Conservation (phyloP, 352 stramenopile species). For the Phytophthora vignae region DNA sequence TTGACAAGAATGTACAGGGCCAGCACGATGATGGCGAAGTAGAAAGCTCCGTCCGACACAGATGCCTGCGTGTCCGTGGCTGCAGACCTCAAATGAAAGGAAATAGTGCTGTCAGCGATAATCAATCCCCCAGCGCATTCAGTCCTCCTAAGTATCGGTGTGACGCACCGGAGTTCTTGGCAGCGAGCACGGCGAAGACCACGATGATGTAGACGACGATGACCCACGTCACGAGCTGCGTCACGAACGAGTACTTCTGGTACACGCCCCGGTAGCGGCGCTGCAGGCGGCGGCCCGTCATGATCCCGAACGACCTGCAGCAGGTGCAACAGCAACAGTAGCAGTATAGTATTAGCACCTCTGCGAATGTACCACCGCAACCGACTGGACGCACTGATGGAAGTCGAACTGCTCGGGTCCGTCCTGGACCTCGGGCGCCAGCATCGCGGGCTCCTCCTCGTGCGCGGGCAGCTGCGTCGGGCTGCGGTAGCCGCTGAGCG, state of each 20-base stretch:
- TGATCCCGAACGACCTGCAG: slow-evolving; percentile 58
- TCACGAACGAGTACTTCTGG: slow-evolving; percentile 62
- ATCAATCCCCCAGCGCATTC: no score
- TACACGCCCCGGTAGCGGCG: slow-evolving; percentile 68
- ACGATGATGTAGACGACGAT: slow-evolving; percentile 65
- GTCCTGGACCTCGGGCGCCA: slow-evolving; percentile 21
- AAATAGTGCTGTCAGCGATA: no score
- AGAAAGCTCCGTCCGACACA: slow-evolving; percentile 59
- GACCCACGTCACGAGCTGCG: slow-evolving; percentile 59
- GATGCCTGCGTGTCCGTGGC: slow-evolving; percentile 23
- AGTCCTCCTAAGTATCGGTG: no score
- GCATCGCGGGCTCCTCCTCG: slow-evolving; percentile 26
- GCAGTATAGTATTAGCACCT: no score
- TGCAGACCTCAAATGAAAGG: background rate
- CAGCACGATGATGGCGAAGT: slow-evolving; percentile 51
- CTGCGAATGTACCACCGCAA: no score
- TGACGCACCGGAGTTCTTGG: slow-evolving; percentile 24
- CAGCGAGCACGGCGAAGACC: slow-evolving; percentile 48
- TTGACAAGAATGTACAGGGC: slow-evolving; percentile 74
- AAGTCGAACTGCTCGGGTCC: slow-evolving; percentile 54
- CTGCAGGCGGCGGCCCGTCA: slow-evolving; percentile 63
- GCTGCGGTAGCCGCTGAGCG: slow-evolving; percentile 14
- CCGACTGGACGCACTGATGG: slow-evolving; percentile 29
- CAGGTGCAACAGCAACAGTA: no score
- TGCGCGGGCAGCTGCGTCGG: slow-evolving; percentile 12